Evolutionary conservation across 257 asterid species (phyloP), one percentile per base, ranked within the genome.

Genomic region (Paulownia fortunei): DNA sequence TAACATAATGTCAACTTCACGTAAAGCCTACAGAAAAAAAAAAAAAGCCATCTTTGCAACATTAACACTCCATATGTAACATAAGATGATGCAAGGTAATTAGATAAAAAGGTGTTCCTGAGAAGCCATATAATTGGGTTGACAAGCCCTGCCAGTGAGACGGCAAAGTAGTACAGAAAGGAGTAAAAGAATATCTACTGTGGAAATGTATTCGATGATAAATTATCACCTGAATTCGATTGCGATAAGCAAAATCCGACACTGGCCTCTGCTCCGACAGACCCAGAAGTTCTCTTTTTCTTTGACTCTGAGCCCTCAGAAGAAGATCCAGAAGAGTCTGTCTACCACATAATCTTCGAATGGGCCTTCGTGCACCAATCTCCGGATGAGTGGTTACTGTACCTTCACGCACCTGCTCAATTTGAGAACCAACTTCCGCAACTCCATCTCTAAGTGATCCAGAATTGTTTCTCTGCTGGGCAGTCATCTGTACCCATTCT

Each of bases 301-400:
- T 87, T 81, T 96, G 97, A 77, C 68, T 82, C 79, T 96, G 97
- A 65, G 96, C 91, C 86, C 84, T 90, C 67, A 73, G 54, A 75
- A 91, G 90, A 80, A 96, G 94, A 87, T 96, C 98, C 56, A 90
- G 84, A 79, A 93, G 96, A 76, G 96, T 90, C 74, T 96, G 98
- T 80, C 99, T 89, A 58, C 98, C 99, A 83, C 97, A 86, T 55
- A 96, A 73, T 83, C 83, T 91, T 19, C 92, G 83, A 30, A 92
- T 85, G 56, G 90, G 88, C 76, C 82, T 88, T 56, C 90, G 81
- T 59, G 83, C 86, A 69, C 87, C 92, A 78, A 21, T 55, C 73
- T 86, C 89, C 19, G 81, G 84, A 34, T 34, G 84, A 82, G 76
- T 58, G 26, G 80, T 76, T 69, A 32, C 65, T 47, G 74, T 56